These are phyloP conservation scores for Trametes sp. DNA, from an alignment of 1,284 basidiomycete genomes.

Conservation along the genomic window DNA sequence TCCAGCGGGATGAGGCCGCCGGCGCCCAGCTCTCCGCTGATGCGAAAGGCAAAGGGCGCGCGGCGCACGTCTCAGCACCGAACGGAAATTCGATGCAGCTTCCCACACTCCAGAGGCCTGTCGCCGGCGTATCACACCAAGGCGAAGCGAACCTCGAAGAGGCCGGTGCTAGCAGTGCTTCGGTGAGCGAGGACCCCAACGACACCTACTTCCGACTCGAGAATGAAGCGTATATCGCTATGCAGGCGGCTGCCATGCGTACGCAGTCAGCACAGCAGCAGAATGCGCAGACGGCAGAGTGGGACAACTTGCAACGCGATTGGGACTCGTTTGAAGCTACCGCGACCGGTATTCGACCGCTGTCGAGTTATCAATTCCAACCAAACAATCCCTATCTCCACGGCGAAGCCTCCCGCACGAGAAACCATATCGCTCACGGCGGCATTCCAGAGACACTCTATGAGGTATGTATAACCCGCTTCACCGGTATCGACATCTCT, in stretches of 20 bases:
- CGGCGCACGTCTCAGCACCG: slow-evolving; percentile 32
- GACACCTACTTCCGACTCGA: slow-evolving; percentile 78
- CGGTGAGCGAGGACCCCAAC: slow-evolving; percentile 52
- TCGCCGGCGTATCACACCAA: slow-evolving; percentile 10
- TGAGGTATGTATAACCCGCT: slow-evolving; percentile 57
- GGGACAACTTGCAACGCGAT: slow-evolving; percentile 76
- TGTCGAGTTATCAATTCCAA: slow-evolving; percentile 80
- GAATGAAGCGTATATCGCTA: slow-evolving; percentile 66
- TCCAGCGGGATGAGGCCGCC: slow-evolving; percentile 54
- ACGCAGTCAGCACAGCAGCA: background rate
- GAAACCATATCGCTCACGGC: slow-evolving; percentile 62
- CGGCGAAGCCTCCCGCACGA: slow-evolving; percentile 61
- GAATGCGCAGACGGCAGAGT: slow-evolving; percentile 47
- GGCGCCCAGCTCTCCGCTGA: slow-evolving; percentile 44
- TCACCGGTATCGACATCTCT: slow-evolving; percentile 17
- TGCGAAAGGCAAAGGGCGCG: slow-evolving; percentile 74
- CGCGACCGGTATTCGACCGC: slow-evolving; percentile 63
- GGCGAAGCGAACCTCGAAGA: slow-evolving; percentile 1
- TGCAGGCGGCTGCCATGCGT: slow-evolving; percentile 11
- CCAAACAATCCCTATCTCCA: slow-evolving; percentile 82
- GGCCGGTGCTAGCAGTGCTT: slow-evolving; percentile 23
- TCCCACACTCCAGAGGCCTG: slow-evolving; percentile 17
- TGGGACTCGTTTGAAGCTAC: slow-evolving; percentile 88
- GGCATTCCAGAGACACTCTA: slow-evolving; percentile 52
- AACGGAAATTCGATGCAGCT: slow-evolving; percentile 17